Conservation (phyloP, 2,329 filamentous ascomycete genomes). For the Arthrobotrys sphaeroides region DNA sequence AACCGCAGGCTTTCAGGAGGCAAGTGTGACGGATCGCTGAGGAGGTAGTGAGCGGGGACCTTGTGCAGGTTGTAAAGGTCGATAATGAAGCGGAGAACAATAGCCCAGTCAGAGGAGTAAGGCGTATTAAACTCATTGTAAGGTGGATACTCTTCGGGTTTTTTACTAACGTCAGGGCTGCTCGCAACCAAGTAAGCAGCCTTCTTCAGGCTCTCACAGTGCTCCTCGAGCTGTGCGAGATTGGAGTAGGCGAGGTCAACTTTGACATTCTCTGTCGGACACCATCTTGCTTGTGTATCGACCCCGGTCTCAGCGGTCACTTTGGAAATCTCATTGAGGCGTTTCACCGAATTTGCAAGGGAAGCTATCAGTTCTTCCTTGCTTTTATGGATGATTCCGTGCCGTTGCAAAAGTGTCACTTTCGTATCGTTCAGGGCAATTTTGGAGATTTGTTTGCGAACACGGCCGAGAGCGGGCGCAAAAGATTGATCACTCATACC, state of each 20-base stretch:
- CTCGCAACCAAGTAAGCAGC: too few species aligned
- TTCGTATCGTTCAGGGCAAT: slow-evolving; percentile 37
- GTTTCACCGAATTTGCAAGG: background rate
- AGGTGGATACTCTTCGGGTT: background rate
- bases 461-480: slow-evolving; percentile 55
- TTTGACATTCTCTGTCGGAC: too few species aligned
- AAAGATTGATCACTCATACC: slow-evolving; percentile 60
- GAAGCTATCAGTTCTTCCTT: too few species aligned
- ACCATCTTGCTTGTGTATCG: too few species aligned
- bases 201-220: too few species aligned
- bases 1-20: slow-evolving; percentile 62
- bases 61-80: slow-evolving; percentile 60
- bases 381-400: background rate
- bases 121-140: slow-evolving; percentile 60
- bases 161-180: too few species aligned
- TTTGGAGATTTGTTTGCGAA: background rate
- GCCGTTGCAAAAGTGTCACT: too few species aligned
- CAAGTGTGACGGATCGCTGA: slow-evolving; percentile 61
- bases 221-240: too few species aligned
- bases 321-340: background rate
- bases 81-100: slow-evolving; percentile 60
- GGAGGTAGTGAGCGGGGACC: slow-evolving; percentile 62
- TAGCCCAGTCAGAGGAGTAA: slow-evolving; percentile 60
- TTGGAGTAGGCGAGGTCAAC: too few species aligned
- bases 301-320: background rate